phyloP scores from a whole-genome alignment of 179 eudicot species.

The Silene coronaria region DNA sequence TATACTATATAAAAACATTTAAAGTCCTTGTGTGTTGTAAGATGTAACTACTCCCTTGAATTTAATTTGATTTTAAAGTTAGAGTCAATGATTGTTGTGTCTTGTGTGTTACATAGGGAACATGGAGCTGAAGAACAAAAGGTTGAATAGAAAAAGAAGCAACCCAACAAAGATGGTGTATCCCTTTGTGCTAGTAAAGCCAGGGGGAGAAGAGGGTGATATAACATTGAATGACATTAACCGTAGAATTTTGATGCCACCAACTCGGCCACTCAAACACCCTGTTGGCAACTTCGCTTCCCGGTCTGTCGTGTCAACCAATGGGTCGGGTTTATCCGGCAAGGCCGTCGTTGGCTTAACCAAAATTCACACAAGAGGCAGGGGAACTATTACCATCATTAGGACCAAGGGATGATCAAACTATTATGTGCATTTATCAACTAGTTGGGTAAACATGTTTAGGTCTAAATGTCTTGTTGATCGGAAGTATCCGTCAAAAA shows the following conservation, averaged over 20 bases:
- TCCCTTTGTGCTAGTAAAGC: slow-evolving; percentile 80
- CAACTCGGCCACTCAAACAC: slow-evolving; percentile 76
- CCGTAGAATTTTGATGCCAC: slow-evolving; percentile 69
- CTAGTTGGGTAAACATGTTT: neutral
- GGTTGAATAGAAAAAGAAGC: neutral
- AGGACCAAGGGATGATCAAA: slow-evolving; percentile 59
- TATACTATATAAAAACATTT: too few species aligned
- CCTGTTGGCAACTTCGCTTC: slow-evolving; percentile 94
- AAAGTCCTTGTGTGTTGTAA: too few species aligned
- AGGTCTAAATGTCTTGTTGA: neutral
- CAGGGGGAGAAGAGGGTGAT: slow-evolving; percentile 75
- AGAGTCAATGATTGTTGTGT: neutral
- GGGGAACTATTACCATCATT: slow-evolving; percentile 78
- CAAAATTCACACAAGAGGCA: slow-evolving; percentile 74
- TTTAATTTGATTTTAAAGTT: too few species aligned
- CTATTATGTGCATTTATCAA: neutral
- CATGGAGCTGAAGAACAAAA: slow-evolving; percentile 28
- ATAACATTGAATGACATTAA: slow-evolving; percentile 74
- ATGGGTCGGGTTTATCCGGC: slow-evolving; percentile 79
- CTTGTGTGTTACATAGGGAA: slow-evolving; percentile 14
- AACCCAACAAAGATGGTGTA: slow-evolving; percentile 51
- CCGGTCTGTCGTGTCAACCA: slow-evolving; percentile 46
- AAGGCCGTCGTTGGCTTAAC: slow-evolving; percentile 81
- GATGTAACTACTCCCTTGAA: too few species aligned
- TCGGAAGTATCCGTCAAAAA: too few species aligned